These are phyloP conservation scores for Falciphora oryzae DNA, from an alignment of 2,329 filamentous ascomycete species.

Conservation along the genomic window DNA sequence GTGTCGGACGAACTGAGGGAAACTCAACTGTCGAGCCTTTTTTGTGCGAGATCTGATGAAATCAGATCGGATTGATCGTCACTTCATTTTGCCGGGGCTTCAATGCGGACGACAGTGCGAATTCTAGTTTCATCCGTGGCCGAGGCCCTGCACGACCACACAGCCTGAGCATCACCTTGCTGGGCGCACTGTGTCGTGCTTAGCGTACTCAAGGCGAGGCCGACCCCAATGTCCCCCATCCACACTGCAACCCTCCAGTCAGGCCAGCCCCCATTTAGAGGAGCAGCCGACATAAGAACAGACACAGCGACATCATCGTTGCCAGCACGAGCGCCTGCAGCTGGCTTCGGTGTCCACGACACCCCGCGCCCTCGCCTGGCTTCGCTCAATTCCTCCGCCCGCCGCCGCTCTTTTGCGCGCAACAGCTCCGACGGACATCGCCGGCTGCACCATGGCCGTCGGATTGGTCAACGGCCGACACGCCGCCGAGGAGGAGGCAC, in stretches of 20 bases:
- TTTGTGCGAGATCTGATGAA: background rate
- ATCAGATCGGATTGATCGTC: too few relatives aligned
- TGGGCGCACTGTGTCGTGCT: background rate
- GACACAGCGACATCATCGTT: background rate
- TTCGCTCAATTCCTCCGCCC: background rate
- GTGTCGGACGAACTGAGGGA: too few relatives aligned
- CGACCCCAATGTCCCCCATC: background rate
- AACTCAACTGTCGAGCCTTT: background rate
- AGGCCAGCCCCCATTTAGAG: background rate
- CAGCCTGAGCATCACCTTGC: background rate
- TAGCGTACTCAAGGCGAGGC: background rate
- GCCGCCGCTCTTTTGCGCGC: background rate
- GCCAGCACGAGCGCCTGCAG: background rate
- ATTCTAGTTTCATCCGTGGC: background rate
- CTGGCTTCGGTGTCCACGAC: background rate
- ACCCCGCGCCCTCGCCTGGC: too few relatives aligned
- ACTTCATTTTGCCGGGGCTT: too few relatives aligned
- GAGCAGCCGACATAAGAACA: background rate
- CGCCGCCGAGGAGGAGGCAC: constrained; percentile 59
- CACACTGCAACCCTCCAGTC: background rate
- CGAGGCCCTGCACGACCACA: too few relatives aligned
- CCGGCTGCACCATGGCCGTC: constrained; percentile 39
- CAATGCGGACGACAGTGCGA: background rate
- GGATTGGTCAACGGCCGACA: constrained; percentile 40
- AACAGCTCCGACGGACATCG: background rate